Base-by-base conservation (phyloP, 192 early-diverging fungal species). In the Anaeromyces robustus region DNA sequence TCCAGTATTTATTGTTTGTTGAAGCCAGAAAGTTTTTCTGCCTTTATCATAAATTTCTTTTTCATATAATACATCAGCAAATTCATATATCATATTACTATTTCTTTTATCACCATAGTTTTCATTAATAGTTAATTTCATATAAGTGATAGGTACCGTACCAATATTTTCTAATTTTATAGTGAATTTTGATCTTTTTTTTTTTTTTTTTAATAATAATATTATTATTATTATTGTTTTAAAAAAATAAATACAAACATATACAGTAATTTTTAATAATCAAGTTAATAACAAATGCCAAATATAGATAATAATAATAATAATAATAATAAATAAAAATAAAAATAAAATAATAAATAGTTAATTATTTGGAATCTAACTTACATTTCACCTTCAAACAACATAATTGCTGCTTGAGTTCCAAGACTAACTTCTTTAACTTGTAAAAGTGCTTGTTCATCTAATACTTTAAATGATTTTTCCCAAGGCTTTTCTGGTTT, bases 371-470 rank as follows among this genome's bases (percentile, higher is more conserved):
- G n/a, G n/a, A 12, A n/a, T 80, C 0, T 31, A 41, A 80, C 84
- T 30, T 85, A 94, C 93, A 85, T 84, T 85, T 95, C 94, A 32
- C 94, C 94, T 79, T 95, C 94, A 81, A 92, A 95, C 16, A 95
- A 80, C 92, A 94, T 95, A 22, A 94, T 81, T 12, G 94, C 92
- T 77, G 89, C 87, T 80, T 92, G 82, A 85, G 83, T n/a, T 85
- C 84, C 30, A 85, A 92, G 29, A 86, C 91, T 26, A 80, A 87
- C 79, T 83, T 92, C 32, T 26, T 78, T 29, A 30, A 94, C 89
- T 80, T 94, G 90, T 29, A 95, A 78, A 29, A 92, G 79, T 5
- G 94, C 93, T 59, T 92, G 93, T 17, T 85, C 84, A 29, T 87
- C 85, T 77, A 95, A 92, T 26, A 94, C 92, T 29, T 83, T 84